Conservation (phyloP, 352 stramenopile species). For the Globisporangium camurandrum region DNA sequence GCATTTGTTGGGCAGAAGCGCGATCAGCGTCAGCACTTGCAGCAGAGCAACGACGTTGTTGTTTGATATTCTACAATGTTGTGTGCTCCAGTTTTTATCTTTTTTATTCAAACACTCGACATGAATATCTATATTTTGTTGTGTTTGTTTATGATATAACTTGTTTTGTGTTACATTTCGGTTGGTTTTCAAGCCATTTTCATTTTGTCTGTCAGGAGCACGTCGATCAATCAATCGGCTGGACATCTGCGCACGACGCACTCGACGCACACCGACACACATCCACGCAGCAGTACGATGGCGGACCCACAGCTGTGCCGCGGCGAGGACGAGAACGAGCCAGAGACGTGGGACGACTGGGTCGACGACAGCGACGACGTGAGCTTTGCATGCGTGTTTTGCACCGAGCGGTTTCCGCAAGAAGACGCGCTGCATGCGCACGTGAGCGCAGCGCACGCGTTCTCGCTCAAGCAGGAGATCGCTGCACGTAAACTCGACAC, state of each 20-base stretch:
- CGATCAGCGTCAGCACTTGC: neutral
- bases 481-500: constrained; percentile 47
- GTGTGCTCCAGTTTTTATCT: too few relatives aligned
- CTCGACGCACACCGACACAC: neutral
- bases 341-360: constrained; percentile 83
- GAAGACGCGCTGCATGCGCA: constrained; percentile 58
- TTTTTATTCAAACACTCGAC: neutral
- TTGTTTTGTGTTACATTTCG: neutral
- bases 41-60: too few relatives aligned
- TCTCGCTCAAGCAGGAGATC: constrained; percentile 55
- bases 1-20: neutral
- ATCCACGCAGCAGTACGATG: neutral
- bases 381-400: constrained; percentile 70
- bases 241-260: neutral
- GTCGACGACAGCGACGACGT: constrained; percentile 50
- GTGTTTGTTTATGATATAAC: too few relatives aligned
- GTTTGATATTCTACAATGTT: too few relatives aligned
- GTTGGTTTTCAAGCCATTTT: constrained; percentile 11
- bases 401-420: constrained; percentile 28
- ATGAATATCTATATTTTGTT: neutral
- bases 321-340: constrained; percentile 23
- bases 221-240: too few relatives aligned
- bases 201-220: too few relatives aligned
- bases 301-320: constrained; percentile 11
- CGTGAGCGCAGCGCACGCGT: constrained; percentile 39